phyloP scores from a whole-genome alignment of 1,284 basidiomycete species.

The Puccinia polysora region DNA sequence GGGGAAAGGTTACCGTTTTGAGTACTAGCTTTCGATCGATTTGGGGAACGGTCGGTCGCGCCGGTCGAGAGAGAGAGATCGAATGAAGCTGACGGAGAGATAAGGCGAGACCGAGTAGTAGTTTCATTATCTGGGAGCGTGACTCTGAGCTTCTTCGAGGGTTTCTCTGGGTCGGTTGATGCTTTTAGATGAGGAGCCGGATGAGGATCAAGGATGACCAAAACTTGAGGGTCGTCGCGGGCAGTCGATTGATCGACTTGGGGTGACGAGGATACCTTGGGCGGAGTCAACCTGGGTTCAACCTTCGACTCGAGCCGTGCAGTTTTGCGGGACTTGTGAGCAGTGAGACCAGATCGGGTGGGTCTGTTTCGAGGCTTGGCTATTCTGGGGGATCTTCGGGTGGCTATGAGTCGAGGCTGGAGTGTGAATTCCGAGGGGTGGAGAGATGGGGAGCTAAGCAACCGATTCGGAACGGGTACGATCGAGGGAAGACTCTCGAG shows the following conservation, averaged over 20 bases:
- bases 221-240: slow-evolving; percentile 6
- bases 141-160: slow-evolving; percentile 20
- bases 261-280: too few relatives aligned
- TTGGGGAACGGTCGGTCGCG: slow-evolving; percentile 4
- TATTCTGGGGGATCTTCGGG: too few relatives aligned
- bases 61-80: background rate
- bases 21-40: slow-evolving; percentile 2
- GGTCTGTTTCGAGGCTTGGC: too few relatives aligned
- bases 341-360: background rate
- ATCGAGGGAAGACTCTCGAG: too few relatives aligned
- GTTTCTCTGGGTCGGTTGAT: background rate
- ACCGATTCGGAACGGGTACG: too few relatives aligned
- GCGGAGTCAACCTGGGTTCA: too few relatives aligned
- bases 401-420: too few relatives aligned
- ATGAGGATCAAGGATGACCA: slow-evolving; percentile 17
- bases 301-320: too few relatives aligned
- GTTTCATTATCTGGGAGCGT: slow-evolving; percentile 9
- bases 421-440: too few relatives aligned
- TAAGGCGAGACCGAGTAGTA: background rate
- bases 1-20: slow-evolving; percentile 2
- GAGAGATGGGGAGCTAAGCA: too few relatives aligned
- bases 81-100: slow-evolving; percentile 4
- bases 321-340: too few relatives aligned
- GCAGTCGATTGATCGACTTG: too few relatives aligned
- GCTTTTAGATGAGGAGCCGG: background rate